These are phyloP conservation scores for Achaetomium macrosporum DNA, from an alignment of 2,329 filamentous ascomycete species.

Conservation along the genomic window DNA sequence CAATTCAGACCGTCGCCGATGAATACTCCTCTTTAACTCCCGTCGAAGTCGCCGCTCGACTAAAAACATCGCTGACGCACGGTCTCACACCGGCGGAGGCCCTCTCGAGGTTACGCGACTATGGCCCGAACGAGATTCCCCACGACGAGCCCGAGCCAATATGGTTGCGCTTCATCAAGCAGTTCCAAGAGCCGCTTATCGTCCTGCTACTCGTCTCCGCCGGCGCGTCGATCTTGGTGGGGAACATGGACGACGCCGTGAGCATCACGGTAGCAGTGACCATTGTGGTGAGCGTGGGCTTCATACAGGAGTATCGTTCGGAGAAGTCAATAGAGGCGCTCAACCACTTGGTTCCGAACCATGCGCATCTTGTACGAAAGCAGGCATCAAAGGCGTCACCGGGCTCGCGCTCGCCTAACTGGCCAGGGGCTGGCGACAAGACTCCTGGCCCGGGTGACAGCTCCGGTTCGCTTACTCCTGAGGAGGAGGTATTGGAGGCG, in stretches of 20 bases:
- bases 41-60: slow-evolving; percentile 67
- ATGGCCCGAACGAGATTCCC: slow-evolving; percentile 90
- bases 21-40: slow-evolving; percentile 64
- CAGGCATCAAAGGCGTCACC: slow-evolving; percentile 36
- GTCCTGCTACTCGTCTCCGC: slow-evolving; percentile 86
- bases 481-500: slow-evolving; percentile 60
- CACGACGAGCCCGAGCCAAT: slow-evolving; percentile 90
- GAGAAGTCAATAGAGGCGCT: slow-evolving; percentile 96
- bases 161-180: slow-evolving; percentile 91
- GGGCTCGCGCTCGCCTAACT: slow-evolving; percentile 36
- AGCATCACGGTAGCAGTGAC: slow-evolving; percentile 95
- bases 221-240: slow-evolving; percentile 79
- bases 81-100: slow-evolving; percentile 80
- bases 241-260: slow-evolving; percentile 89
- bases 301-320: slow-evolving; percentile 94
- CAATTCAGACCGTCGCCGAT: slow-evolving; percentile 47
- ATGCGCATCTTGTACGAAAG: slow-evolving; percentile 81
- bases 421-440: slow-evolving; percentile 43
- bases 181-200: slow-evolving; percentile 95
- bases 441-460: slow-evolving; percentile 42
- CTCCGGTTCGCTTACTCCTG: slow-evolving; percentile 52
- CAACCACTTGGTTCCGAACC: slow-evolving; percentile 88
- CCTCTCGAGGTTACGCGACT: slow-evolving; percentile 66
- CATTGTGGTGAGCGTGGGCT: slow-evolving; percentile 93
- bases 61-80: slow-evolving; percentile 76